Evolutionary conservation across 805 yeast species (phyloP).

Genomic region (Nakazawaea ishiwadae): DNA sequence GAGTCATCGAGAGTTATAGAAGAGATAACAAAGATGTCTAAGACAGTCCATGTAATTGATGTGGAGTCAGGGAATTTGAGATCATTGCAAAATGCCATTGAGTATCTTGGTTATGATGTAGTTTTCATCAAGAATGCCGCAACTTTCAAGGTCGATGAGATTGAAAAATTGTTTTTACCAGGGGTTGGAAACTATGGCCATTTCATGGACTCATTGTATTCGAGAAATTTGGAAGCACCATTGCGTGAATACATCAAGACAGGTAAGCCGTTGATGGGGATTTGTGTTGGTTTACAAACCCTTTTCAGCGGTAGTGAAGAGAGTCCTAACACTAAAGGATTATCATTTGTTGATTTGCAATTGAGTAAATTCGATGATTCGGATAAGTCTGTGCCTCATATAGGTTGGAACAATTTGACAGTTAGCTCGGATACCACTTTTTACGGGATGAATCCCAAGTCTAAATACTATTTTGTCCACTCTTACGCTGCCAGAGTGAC

Average conservation of each 20-base stretch:
- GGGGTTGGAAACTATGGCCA: constrained; percentile 99
- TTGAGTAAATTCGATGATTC: constrained; percentile 58
- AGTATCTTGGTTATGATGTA: constrained; percentile 67
- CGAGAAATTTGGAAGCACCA: constrained; percentile 61
- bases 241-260: constrained; percentile 59
- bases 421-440: constrained; percentile 28
- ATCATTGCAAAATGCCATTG: constrained; percentile 84
- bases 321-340: constrained; percentile 53
- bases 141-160: constrained; percentile 46
- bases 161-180: constrained; percentile 69
- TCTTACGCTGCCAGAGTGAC: constrained; percentile 78
- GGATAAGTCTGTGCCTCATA: constrained; percentile 86
- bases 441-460: constrained; percentile 60
- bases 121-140: constrained; percentile 52
- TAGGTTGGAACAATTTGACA: constrained; percentile 77
- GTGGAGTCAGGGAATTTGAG: constrained; percentile 93
- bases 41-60: constrained; percentile 69
- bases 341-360: constrained; percentile 48
- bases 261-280: constrained; percentile 93
- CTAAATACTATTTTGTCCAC: constrained; percentile 91
- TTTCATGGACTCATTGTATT: constrained; percentile 66
- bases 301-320: constrained; percentile 75
- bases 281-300: constrained; percentile 94
- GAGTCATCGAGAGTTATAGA: constrained; percentile 14
- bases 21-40: constrained; percentile 12